These are phyloP conservation scores for Lactarius psammicola DNA, from an alignment of 768 basidiomycete species.

Conservation along the genomic window DNA sequence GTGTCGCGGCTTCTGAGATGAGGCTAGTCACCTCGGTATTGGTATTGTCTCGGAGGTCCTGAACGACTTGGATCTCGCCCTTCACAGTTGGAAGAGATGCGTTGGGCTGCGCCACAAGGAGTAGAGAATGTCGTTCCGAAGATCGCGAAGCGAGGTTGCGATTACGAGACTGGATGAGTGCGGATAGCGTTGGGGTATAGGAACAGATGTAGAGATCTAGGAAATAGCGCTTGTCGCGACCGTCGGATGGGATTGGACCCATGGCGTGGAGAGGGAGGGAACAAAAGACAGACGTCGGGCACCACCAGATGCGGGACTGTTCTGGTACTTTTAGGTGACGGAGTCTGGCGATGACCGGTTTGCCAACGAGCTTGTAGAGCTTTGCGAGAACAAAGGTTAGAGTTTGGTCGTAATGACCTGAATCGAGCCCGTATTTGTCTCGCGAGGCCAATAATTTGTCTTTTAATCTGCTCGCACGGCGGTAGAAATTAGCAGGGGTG, in stretches of 20 bases:
- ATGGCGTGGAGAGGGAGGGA: slow-evolving; percentile 26
- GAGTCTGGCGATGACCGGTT: not conserved
- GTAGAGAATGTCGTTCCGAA: not conserved
- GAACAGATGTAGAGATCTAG: slow-evolving; percentile 16
- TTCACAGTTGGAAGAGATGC: slow-evolving; percentile 1
- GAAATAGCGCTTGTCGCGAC: too few relatives aligned
- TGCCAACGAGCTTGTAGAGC: slow-evolving; percentile 13
- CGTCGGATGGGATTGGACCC: slow-evolving; percentile 9
- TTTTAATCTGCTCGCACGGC: not conserved
- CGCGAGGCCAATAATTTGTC: not conserved
- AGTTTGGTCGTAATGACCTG: not conserved
- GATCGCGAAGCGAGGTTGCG: not conserved
- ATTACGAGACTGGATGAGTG: not conserved
- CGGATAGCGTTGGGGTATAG: not conserved
- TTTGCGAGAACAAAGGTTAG: slow-evolving; percentile 3
- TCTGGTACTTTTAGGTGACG: not conserved
- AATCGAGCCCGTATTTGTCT: not conserved
- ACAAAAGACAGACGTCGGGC: slow-evolving; percentile 12
- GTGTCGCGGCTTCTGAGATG: not conserved
- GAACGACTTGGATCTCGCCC: not conserved
- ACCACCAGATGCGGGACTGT: slow-evolving; percentile 24
- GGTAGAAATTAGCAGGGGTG: not conserved
- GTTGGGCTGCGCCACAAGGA: slow-evolving; percentile 8
- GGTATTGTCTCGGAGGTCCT: not conserved
- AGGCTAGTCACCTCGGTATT: not conserved